Conservation (phyloP, 495 filamentous ascomycete genomes). For the Talaromyces borbonicus region DNA sequence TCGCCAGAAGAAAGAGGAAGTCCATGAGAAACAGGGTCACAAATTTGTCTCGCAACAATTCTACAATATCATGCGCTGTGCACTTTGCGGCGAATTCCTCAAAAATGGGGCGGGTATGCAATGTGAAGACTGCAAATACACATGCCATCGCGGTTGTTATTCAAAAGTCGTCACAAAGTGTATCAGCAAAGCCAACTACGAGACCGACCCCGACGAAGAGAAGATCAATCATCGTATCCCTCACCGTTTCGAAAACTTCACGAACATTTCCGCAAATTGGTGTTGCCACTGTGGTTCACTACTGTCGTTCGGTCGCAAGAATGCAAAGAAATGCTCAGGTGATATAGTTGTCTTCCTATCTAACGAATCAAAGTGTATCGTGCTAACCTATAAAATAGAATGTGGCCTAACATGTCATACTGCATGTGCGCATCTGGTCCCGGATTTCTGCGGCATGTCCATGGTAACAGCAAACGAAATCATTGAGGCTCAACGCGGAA, state of each 20-base stretch:
- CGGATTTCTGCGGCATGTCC: slow-evolving; percentile 98
- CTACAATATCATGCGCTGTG: slow-evolving; percentile 99
- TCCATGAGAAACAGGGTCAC: slow-evolving; percentile 97
- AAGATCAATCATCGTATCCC: slow-evolving; percentile 99
- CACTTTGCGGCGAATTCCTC: slow-evolving; percentile 93
- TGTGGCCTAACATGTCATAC: slow-evolving; percentile 87
- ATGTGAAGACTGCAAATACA: slow-evolving; percentile 99
- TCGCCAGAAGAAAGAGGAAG: slow-evolving; percentile 90
- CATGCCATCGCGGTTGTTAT: slow-evolving; percentile 96
- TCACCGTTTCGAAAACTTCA: slow-evolving; percentile 88
- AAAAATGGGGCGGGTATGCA: slow-evolving; percentile 99
- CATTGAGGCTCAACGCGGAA: slow-evolving; percentile 40
- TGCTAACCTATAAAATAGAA: slow-evolving; percentile 42
- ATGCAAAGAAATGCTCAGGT: slow-evolving; percentile 85
- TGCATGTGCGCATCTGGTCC: slow-evolving; percentile 87
- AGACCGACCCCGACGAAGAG: slow-evolving; percentile 96
- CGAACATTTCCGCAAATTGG: slow-evolving; percentile 97
- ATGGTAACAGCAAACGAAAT: slow-evolving; percentile 97
- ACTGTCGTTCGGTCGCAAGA: slow-evolving; percentile 91
- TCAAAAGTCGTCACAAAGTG: slow-evolving; percentile 98
- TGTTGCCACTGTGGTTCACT: slow-evolving; percentile 99
- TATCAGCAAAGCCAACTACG: slow-evolving; percentile 98
- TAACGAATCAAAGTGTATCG: background rate
- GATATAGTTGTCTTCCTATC: slow-evolving; percentile 16
- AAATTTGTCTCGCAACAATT: slow-evolving; percentile 97